These are phyloP conservation scores for Chloris gayana DNA, from an alignment of 176 grass and related monocot species.

Conservation along the genomic window DNA sequence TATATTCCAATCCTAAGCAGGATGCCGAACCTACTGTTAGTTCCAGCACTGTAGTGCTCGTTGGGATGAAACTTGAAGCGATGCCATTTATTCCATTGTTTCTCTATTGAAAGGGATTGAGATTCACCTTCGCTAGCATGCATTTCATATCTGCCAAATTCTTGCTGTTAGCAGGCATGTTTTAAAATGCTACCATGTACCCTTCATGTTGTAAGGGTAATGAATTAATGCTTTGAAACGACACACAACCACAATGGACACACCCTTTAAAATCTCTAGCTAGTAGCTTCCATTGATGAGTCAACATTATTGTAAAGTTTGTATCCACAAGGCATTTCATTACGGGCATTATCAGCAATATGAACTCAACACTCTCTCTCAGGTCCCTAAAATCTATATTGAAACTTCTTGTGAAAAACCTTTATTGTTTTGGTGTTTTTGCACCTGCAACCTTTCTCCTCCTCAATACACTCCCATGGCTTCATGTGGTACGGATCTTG, in stretches of 20 bases:
- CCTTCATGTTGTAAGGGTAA: neutral
- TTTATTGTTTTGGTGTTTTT: neutral
- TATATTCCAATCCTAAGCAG: too few relatives aligned
- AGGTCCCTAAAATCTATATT: neutral
- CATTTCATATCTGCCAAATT: too few relatives aligned
- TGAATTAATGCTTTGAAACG: neutral
- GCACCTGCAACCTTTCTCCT: neutral
- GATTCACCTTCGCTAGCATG: too few relatives aligned
- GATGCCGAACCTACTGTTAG: too few relatives aligned
- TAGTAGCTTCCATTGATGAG: too few relatives aligned
- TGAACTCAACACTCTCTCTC: neutral
- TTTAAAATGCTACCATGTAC: neutral
- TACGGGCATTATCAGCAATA: neutral
- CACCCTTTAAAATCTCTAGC: too few relatives aligned
- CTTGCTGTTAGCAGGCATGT: too few relatives aligned
- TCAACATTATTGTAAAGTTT: neutral
- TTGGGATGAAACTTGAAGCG: too few relatives aligned
- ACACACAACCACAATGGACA: neutral
- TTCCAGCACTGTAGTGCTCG: too few relatives aligned
- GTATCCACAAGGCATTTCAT: neutral
- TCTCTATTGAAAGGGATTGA: too few relatives aligned
- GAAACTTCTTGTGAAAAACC: conserved; percentile 21
- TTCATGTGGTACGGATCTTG: neutral
- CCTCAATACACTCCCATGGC: conserved; percentile 1
- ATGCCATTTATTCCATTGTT: too few relatives aligned